Evolutionary conservation across 2,329 filamentous ascomycete genomes (phyloP), one percentile per base, ranked within the genome.

Genomic region (Monosporascus sp.): DNA sequence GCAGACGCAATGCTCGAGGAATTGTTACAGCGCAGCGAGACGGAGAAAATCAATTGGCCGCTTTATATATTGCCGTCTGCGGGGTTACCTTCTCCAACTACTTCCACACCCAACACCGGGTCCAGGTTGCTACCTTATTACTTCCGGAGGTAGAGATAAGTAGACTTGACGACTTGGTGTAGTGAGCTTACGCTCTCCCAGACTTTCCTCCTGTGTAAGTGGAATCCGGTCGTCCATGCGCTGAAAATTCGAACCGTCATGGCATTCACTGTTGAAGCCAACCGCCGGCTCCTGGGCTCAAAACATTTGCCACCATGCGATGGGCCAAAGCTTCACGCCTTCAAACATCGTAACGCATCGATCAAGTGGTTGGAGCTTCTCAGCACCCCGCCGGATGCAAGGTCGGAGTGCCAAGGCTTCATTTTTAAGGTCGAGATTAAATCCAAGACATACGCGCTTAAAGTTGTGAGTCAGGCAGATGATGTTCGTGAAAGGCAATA

Each of bases 401-500:
- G 20, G 15, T 47, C 45, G 6, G 49, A 52, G 24, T 51, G 48
- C 6, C 50, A 55, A 18, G 46, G 52, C 6, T 55, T 49, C 45
- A 52, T 55, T 8, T 55, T 55, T 38, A 55, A 52, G 24, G 51
- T 55, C 14, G 20, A 48, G 25, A 53, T 57, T 17, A 17, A 45
- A 2, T 53, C 51, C 17, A 46, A n/a, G 37, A 50, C 49, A 5
- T 57, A 57, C 35, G 47, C 49, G 11, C 27, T 55, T 11, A 55
- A 57, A 54, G 51, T 57, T 41, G 55, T 57, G 37, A 44, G 53
- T 46, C 25, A 11, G 24, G 22, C 18, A 3, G 8, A 17, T 46
- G 17, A 14, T 27, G 8, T 35, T 35, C 27, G 43, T 47, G 6
- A 31, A 24, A 24, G 8, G 11, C 18, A n/a, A 9, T 38, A 52